Conservation (phyloP, 2,329 filamentous ascomycete species). For the Blastomyces percursus region DNA sequence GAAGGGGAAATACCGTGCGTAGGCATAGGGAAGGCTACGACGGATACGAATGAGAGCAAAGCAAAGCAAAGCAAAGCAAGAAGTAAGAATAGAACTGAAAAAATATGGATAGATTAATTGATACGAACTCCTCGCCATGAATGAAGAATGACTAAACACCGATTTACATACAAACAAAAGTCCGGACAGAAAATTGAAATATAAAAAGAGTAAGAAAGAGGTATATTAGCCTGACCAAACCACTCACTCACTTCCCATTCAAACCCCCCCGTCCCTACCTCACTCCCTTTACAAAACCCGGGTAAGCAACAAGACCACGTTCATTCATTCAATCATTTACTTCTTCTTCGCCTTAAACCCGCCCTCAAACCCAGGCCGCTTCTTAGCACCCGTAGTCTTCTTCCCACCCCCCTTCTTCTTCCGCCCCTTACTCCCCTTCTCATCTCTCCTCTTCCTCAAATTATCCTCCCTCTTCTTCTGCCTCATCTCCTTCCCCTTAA, state of each 20-base stretch:
- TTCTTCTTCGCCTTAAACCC: constrained; percentile 51
- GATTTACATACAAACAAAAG: not conserved
- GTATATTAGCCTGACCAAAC: not conserved
- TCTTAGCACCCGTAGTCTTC: constrained; percentile 40
- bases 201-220: not conserved
- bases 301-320: not conserved
- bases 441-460: constrained; percentile 60
- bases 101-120: not conserved
- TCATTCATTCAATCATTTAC: constrained; percentile 13
- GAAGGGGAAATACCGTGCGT: no score
- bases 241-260: not conserved
- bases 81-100: not conserved
- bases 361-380: constrained; percentile 59
- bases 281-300: not conserved
- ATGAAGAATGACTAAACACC: not conserved
- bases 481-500: constrained; percentile 63
- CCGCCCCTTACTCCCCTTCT: constrained; percentile 49
- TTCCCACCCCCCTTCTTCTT: constrained; percentile 35
- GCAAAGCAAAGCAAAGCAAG: not conserved
- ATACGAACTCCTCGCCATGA: not conserved
- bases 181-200: not conserved
- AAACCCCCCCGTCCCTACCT: not conserved
- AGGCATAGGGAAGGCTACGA: no score
- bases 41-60: not conserved
- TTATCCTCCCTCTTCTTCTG: constrained; percentile 78